Evolutionary conservation across 2,329 filamentous ascomycete species (phyloP), one percentile per base, ranked within the genome.

Genomic region (Colletotrichum sp.): DNA sequence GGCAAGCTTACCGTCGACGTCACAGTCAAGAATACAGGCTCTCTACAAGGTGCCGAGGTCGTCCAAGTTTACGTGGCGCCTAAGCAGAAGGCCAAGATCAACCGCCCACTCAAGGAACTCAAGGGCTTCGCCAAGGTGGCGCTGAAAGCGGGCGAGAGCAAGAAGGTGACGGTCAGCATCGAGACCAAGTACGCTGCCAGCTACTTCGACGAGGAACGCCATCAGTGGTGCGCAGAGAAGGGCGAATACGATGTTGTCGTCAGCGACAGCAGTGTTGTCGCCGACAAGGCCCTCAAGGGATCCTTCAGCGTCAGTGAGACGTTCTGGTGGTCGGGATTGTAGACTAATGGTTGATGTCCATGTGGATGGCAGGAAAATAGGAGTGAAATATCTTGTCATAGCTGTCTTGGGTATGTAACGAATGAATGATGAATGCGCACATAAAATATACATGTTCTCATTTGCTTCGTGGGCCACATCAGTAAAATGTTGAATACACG

Each of bases 161-260:
- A 90, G 84, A 85, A 79, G 8, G 90, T 92, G 3, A 85, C 88
- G n/a, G 86, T 96, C 9, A 84, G 86, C 6, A 84, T 92, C 65
- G 81, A 90, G 76, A 90, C 90, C 80, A 95, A 94, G 84, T 92
- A 94, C 71, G 92, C 91, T 0, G 90, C 91, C 0, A 91, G 91
- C 70, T 95, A 93, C 84, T 95, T 92, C 88, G 93, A 95, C 79
- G 94, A 95, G 85, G 89, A 90, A 77, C 86, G 90, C 15, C 87
- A 90, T 71, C 86, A 91, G 80, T 96, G 93, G 93, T 89, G 90
- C 24, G 90, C 89, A 2, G 93, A 95, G 84, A 88, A 89, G 81
- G 94, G 93, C 34, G 86, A 86, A 64, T 95, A 95, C 81, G 89
- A 89, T 72, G 87, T 95, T 18, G 83, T 92, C 70, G 90, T 95